phyloP scores from a whole-genome alignment of 441 rosid species.

The Arabidopsis hybrid region DNA sequence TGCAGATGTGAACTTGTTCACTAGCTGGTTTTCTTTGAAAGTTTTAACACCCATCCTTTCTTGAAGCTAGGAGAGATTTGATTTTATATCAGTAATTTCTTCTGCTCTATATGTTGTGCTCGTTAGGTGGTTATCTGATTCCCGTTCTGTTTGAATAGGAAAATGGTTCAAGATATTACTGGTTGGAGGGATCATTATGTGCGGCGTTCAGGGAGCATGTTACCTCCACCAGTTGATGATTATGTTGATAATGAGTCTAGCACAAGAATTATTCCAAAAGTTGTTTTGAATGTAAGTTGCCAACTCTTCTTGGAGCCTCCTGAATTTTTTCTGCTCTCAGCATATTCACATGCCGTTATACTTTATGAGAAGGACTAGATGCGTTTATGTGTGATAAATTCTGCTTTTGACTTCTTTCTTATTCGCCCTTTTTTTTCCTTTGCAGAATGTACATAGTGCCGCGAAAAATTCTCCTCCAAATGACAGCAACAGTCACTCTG shows the following conservation, averaged over 20 bases:
- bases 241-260: slow-evolving; percentile 46
- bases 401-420: slow-evolving; percentile 17
- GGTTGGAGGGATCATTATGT: slow-evolving; percentile 47
- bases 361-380: slow-evolving; percentile 5
- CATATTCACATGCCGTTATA: background rate
- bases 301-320: slow-evolving; percentile 18
- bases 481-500: slow-evolving; percentile 45
- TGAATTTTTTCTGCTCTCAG: background rate
- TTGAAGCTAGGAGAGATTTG: slow-evolving; percentile 23
- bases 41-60: slow-evolving; percentile 17
- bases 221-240: slow-evolving; percentile 63
- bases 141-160: slow-evolving; percentile 49
- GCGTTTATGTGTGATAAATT: slow-evolving; percentile 23
- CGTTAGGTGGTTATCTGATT: slow-evolving; percentile 23
- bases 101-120: slow-evolving; percentile 28
- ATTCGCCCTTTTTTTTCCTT: background rate
- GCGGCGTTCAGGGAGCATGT: slow-evolving; percentile 55
- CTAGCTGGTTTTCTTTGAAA: slow-evolving; percentile 3
- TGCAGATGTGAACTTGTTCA: slow-evolving; percentile 24
- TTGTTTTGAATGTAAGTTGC: slow-evolving; percentile 51
- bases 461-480: slow-evolving; percentile 46
- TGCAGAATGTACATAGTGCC: slow-evolving; percentile 46
- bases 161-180: slow-evolving; percentile 56
- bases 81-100: slow-evolving; percentile 20
- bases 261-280: slow-evolving; percentile 47